Evolutionary conservation across 495 filamentous ascomycete genomes (phyloP).

Genomic region (Hypoxylon crocopeplum): DNA sequence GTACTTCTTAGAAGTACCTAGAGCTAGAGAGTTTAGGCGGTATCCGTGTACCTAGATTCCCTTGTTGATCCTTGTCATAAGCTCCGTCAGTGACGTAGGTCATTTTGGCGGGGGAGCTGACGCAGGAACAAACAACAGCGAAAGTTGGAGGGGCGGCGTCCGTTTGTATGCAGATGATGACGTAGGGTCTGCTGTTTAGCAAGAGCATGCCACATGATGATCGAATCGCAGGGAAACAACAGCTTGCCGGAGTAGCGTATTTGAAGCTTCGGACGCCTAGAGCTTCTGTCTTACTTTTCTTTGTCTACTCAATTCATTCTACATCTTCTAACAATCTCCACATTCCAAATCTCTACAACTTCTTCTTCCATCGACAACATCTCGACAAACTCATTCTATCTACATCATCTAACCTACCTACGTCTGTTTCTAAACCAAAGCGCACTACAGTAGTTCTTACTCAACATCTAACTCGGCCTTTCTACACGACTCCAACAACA

Average conservation of each 20-base stretch:
- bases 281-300: constrained; percentile 3
- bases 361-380: background rate
- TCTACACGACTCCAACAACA: constrained; percentile 36
- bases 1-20: too few relatives aligned
- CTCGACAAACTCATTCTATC: background rate
- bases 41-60: constrained; percentile 2
- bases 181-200: constrained; percentile 30
- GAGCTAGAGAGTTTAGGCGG: background rate
- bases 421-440: background rate
- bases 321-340: background rate
- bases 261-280: constrained; percentile 36
- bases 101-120: constrained; percentile 29
- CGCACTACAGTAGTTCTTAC: background rate
- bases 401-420: background rate
- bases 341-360: background rate
- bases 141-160: constrained; percentile 13
- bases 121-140: constrained; percentile 33
- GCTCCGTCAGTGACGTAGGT: constrained; percentile 35
- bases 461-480: background rate
- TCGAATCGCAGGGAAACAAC: constrained; percentile 39
- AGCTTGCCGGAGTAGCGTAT: constrained; percentile 31
- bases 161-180: constrained; percentile 35
- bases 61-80: constrained; percentile 28
- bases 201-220: constrained; percentile 38
- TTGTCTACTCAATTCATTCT: constrained; percentile 15